Base-by-base conservation (phyloP, 2,329 filamentous ascomycete species). In the Epicoccum sorghinum region DNA sequence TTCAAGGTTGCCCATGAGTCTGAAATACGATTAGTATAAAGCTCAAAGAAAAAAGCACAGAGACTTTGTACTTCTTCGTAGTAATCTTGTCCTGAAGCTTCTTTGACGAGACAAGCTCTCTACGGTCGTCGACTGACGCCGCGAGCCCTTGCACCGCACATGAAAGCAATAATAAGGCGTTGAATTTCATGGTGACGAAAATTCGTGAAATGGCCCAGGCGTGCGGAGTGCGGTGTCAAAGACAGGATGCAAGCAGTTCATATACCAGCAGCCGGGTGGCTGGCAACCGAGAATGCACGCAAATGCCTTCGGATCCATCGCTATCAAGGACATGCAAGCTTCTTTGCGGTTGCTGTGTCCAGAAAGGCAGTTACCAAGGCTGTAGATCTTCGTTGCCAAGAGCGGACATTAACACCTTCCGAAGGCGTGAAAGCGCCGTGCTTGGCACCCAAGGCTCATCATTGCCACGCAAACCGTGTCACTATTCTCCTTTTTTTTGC, bases 1-100 rank as follows among this genome's bases (percentile, higher is more conserved):
- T 63, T 78, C 75, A n/a, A 87, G 79, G 40, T 82, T 82, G 49
- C 77, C 75, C 68, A 81, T 77, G 18, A 87, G 73, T 22, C 83
- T 85, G 35, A 9, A 13, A 4, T n/a, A 10, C n/a, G 4, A 10
- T 49, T 36, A 57, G 54, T 14, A 25, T 18, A 3, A 18, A 18
- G 18, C 18, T 18, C 18, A 18, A 18, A 18, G 18, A 18, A 18
- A 18, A 18, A 18, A 23, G 10, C 27, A 23, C 10, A 7, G 10
- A 7, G n/a, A 18, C 23, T 8, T 29, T 42, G 27, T 67, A 76
- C 75, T 67, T 70, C 29, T 75, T 66, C 5, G 72, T 71, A 2
- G 71, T 77, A 47, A 80, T 73, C 40, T 71, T 66, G 40, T 70
- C 69, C 56, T 78, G 77, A 29, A 80, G 58, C 57, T 75, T 70